phyloP scores from a whole-genome alignment of 2,329 filamentous ascomycete species.

The Cytospora mali region DNA sequence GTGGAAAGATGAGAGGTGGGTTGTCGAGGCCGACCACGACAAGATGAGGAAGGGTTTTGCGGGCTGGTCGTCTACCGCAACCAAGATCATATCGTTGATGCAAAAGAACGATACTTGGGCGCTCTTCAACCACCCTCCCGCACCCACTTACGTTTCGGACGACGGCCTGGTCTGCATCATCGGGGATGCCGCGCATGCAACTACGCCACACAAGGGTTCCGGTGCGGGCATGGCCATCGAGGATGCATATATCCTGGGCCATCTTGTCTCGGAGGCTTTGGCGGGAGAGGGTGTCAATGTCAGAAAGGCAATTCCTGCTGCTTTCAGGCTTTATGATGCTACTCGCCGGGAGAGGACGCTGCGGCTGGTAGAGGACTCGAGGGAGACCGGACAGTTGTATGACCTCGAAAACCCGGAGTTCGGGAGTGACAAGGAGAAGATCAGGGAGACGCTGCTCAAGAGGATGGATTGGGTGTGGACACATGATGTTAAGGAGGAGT shows the following conservation, averaged over 20 bases:
- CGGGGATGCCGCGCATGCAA: slow-evolving; percentile 31
- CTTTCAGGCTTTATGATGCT: slow-evolving; percentile 46
- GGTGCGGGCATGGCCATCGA: slow-evolving; percentile 33
- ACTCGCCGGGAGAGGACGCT: slow-evolving; percentile 52
- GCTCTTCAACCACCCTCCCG: slow-evolving; percentile 49
- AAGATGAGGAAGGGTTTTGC: slow-evolving; percentile 36
- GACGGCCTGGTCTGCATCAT: slow-evolving; percentile 27
- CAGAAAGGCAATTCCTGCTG: slow-evolving; percentile 46
- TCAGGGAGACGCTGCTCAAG: slow-evolving; percentile 24
- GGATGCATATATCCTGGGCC: slow-evolving; percentile 29
- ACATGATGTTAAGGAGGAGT: slow-evolving; percentile 18
- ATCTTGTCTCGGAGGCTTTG: slow-evolving; percentile 28
- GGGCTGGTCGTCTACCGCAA: slow-evolving; percentile 38
- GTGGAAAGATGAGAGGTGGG: slow-evolving; percentile 25
- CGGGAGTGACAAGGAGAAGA: slow-evolving; percentile 23
- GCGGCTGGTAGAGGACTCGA: slow-evolving; percentile 53
- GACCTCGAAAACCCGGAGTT: slow-evolving; percentile 34
- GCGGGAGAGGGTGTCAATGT: slow-evolving; percentile 31
- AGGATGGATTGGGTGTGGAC: slow-evolving; percentile 29
- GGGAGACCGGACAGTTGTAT: slow-evolving; percentile 47
- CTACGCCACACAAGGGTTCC: slow-evolving; percentile 32
- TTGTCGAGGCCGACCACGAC: slow-evolving; percentile 21
- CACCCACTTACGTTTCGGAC: slow-evolving; percentile 42
- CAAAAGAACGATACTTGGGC: slow-evolving; percentile 42
- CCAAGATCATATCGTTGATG: slow-evolving; percentile 38